These are phyloP conservation scores for Globisporangium cystogenes DNA, from an alignment of 352 stramenopile species.

Conservation along the genomic window DNA sequence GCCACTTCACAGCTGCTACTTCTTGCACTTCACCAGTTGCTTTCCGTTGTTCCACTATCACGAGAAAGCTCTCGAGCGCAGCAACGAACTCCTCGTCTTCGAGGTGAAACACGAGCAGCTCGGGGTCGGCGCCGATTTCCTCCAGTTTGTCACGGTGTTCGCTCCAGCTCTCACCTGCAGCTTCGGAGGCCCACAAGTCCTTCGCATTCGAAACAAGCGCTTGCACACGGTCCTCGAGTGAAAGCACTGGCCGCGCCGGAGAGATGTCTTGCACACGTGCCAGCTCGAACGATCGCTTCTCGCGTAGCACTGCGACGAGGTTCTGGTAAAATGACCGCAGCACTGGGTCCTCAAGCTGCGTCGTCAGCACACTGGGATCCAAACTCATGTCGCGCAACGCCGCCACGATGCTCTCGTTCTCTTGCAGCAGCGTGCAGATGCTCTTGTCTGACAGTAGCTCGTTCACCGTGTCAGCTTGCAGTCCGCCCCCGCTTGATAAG, in stretches of 20 bases:
- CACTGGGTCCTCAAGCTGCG: conserved; percentile 34
- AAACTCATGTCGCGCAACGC: conserved; percentile 68
- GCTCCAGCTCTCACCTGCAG: conserved; percentile 16
- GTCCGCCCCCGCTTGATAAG: conserved; percentile 21
- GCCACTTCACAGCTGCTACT: background rate
- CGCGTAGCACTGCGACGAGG: conserved; percentile 32
- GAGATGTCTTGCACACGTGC: background rate
- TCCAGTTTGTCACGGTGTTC: conserved; percentile 30
- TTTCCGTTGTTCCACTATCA: conserved; percentile 17
- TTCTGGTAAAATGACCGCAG: conserved; percentile 54
- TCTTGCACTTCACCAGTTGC: conserved; percentile 1
- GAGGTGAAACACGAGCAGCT: conserved; percentile 60
- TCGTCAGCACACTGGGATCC: conserved; percentile 37
- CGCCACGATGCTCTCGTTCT: conserved; percentile 37
- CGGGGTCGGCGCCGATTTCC: conserved; percentile 61
- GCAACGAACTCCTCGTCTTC: conserved; percentile 41
- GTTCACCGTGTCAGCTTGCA: conserved; percentile 37
- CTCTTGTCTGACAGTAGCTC: conserved; percentile 37
- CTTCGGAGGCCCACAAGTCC: background rate
- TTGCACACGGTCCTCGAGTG: conserved; percentile 37
- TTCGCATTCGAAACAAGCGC: conserved; percentile 11
- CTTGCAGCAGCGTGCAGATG: conserved; percentile 32
- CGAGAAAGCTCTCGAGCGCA: conserved; percentile 31
- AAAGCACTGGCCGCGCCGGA: conserved; percentile 1
- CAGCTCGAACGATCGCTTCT: conserved; percentile 6